phyloP scores from a whole-genome alignment of 2,329 filamentous ascomycete genomes.

The Fusarium sp. region DNA sequence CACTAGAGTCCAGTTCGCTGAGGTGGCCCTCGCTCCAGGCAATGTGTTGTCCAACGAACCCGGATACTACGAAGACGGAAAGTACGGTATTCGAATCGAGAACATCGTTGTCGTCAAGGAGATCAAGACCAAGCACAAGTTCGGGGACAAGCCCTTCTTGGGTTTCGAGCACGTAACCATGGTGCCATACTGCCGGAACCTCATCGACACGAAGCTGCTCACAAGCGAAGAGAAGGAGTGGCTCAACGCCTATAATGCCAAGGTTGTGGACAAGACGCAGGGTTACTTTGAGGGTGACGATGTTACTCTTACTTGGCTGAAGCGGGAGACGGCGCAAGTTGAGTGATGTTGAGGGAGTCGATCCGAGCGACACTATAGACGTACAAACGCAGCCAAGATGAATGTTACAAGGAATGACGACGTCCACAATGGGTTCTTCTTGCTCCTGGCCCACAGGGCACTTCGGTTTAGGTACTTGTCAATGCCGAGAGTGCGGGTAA shows the following conservation, averaged over 20 bases:
- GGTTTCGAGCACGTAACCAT: conserved; percentile 98
- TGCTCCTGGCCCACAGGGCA: conserved; percentile 61
- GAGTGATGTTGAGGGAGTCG: conserved; percentile 32
- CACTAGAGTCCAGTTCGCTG: conserved; percentile 89
- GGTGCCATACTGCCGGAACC: conserved; percentile 91
- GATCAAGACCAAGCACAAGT: conserved; percentile 86
- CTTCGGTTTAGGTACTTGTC: conserved; percentile 54
- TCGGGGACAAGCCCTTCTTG: conserved; percentile 93
- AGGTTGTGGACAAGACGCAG: conserved; percentile 86
- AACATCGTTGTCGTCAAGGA: conserved; percentile 94
- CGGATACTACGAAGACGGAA: conserved; percentile 96
- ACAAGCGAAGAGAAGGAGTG: conserved; percentile 82
- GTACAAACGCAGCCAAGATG: conserved; percentile 67
- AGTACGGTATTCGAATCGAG: conserved; percentile 95
- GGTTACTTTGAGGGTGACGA: conserved; percentile 80
- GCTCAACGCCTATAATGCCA: conserved; percentile 86
- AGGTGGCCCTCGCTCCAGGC: conserved; percentile 88
- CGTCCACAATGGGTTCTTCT: conserved; percentile 73
- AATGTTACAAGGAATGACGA: conserved; percentile 80
- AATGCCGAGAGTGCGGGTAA: conserved; percentile 53
- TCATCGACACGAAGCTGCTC: conserved; percentile 82
- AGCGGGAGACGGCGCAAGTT: conserved; percentile 83
- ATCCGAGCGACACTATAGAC: conserved; percentile 57
- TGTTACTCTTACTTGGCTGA: conserved; percentile 81
- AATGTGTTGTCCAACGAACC: conserved; percentile 98